A percentile compares a stretch with the other conserved stretches of the same genome.
These are phyloP conservation scores for Penicillium canariense DNA, from an alignment of 495 filamentous ascomycete species.

Conservation along the genomic window DNA sequence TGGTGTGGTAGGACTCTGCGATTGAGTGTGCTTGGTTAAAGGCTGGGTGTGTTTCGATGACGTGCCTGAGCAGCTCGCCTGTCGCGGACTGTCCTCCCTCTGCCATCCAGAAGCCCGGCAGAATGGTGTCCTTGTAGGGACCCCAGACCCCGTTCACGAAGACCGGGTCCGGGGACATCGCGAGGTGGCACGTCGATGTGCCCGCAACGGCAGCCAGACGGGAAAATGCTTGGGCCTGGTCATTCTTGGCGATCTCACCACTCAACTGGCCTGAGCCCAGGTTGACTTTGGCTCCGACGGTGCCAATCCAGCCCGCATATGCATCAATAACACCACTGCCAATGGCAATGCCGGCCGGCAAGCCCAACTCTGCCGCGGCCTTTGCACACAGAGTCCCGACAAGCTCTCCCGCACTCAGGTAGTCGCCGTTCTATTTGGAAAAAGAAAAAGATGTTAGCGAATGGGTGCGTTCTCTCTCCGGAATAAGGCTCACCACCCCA, in stretches of 20 bases:
- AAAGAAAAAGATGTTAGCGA: constrained; percentile 9
- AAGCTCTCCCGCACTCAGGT: constrained; percentile 84
- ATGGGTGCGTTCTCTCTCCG: neutral
- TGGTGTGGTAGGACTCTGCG: constrained; percentile 72
- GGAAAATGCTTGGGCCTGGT: constrained; percentile 86
- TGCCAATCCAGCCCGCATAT: constrained; percentile 97
- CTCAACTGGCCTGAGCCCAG: constrained; percentile 61
- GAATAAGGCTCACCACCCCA: constrained; percentile 73
- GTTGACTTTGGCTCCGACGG: constrained; percentile 91
- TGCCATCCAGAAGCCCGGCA: constrained; percentile 90
- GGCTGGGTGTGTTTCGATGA: constrained; percentile 89
- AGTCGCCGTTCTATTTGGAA: constrained; percentile 73
- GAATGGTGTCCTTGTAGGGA: constrained; percentile 88
- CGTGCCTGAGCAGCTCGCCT: constrained; percentile 88
- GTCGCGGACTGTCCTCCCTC: constrained; percentile 96
- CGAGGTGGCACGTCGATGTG: constrained; percentile 94
- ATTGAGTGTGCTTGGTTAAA: constrained; percentile 73
- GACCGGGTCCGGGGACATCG: constrained; percentile 86
- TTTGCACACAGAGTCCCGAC: constrained; percentile 82
- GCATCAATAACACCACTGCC: constrained; percentile 97
- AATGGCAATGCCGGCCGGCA: constrained; percentile 85
- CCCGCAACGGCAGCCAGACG: constrained; percentile 94
- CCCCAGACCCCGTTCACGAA: constrained; percentile 97
- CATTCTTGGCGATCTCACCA: constrained; percentile 62
- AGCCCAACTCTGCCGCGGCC: constrained; percentile 76